Evolutionary conservation across 1,139 yeast genomes (phyloP).

Genomic region (Candida sp.): DNA sequence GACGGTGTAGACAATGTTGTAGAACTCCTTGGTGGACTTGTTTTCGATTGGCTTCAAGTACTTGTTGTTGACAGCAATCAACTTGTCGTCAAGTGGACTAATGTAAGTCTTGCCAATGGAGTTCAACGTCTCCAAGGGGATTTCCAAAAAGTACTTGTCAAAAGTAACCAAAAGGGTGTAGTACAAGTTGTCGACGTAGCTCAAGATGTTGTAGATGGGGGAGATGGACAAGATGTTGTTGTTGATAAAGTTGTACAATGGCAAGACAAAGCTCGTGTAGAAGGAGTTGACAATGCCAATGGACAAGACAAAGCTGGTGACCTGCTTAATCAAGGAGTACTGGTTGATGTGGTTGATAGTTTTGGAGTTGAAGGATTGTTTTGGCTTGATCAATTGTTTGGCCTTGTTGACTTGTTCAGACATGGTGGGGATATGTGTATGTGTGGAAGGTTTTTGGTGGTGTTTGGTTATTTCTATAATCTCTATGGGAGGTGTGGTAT

Average conservation of each 20-base stretch:
- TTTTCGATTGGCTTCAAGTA: slow-evolving; percentile 14
- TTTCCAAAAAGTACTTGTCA: slow-evolving; percentile 15
- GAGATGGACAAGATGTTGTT: slow-evolving; percentile 27
- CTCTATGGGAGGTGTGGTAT: neutral
- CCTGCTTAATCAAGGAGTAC: slow-evolving; percentile 31
- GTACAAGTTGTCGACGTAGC: slow-evolving; percentile 26
- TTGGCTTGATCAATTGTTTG: slow-evolving; percentile 10
- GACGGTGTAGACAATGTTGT: slow-evolving; percentile 35
- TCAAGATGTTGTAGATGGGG: slow-evolving; percentile 25
- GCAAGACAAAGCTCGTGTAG: slow-evolving; percentile 24
- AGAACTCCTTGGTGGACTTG: slow-evolving; percentile 14
- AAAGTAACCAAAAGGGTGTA: slow-evolving; percentile 8
- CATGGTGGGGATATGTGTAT: slow-evolving; percentile 5
- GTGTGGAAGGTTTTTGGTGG: neutral
- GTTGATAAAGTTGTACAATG: slow-evolving; percentile 20
- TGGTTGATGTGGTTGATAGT: slow-evolving; percentile 37
- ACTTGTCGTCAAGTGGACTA: slow-evolving; percentile 12
- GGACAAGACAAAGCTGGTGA: slow-evolving; percentile 28
- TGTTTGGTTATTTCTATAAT: neutral
- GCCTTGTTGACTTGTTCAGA: slow-evolving; percentile 14
- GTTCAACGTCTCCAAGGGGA: slow-evolving; percentile 9
- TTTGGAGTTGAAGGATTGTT: slow-evolving; percentile 31
- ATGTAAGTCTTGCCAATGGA: slow-evolving; percentile 12
- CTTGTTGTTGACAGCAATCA: slow-evolving; percentile 15
- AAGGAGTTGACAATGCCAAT: slow-evolving; percentile 26